Conservation (phyloP, 148 eudicot species). For the Silene uniflora region DNA sequence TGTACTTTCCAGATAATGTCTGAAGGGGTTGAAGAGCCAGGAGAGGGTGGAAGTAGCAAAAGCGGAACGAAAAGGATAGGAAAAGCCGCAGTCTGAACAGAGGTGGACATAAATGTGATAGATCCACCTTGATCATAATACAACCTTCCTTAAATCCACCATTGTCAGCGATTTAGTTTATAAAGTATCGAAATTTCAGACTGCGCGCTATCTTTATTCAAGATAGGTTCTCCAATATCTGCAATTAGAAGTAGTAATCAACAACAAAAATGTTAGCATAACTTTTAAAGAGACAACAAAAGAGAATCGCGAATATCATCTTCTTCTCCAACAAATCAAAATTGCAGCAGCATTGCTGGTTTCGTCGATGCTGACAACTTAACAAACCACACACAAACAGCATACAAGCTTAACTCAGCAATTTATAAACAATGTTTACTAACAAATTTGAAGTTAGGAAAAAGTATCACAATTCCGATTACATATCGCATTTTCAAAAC, state of each 20-base stretch:
- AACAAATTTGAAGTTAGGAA: not conserved
- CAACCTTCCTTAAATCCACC: constrained; percentile 73
- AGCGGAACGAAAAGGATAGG: constrained; percentile 63
- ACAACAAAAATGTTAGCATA: not conserved
- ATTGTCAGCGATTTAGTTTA: constrained; percentile 51
- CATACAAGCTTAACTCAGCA: not conserved
- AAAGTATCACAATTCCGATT: not conserved
- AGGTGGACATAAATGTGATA: constrained; percentile 53
- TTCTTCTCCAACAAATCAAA: too few relatives aligned
- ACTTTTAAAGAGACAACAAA: not conserved
- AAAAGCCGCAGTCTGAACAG: constrained; percentile 79
- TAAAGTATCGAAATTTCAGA: constrained; percentile 21
- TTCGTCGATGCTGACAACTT: not conserved
- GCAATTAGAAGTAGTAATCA: constrained; percentile 1
- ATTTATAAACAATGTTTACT: not conserved
- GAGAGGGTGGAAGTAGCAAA: constrained; percentile 41
- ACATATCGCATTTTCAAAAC: too few relatives aligned
- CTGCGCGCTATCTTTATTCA: constrained; percentile 27
- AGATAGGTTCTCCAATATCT: constrained; percentile 47
- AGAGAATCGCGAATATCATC: not conserved
- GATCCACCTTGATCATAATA: constrained; percentile 85
- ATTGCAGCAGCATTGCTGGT: too few relatives aligned
- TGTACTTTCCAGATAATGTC: constrained; percentile 22
- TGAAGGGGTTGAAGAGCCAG: constrained; percentile 30
- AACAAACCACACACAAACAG: not conserved